phyloP scores from a whole-genome alignment of 2,329 filamentous ascomycete genomes.

The Diaporthe helianthi region DNA sequence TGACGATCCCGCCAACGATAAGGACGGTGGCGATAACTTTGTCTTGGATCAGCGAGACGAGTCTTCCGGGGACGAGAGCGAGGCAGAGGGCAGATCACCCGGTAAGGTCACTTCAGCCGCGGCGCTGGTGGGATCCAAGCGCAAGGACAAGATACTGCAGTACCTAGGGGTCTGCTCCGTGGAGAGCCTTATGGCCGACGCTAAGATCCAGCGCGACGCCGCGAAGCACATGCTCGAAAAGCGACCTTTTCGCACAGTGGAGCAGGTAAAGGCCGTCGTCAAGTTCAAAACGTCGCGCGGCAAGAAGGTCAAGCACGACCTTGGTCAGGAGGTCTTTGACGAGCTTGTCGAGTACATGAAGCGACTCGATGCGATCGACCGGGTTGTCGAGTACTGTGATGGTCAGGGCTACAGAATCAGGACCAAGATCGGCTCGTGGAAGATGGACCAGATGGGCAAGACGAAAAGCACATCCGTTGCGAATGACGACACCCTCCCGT shows the following conservation, averaged over 20 bases:
- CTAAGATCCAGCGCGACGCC: slow-evolving; percentile 73
- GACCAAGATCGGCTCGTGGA: slow-evolving; percentile 54
- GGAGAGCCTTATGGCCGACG: slow-evolving; percentile 82
- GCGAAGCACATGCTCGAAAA: slow-evolving; percentile 74
- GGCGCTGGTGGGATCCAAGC: slow-evolving; percentile 41
- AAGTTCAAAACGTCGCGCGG: slow-evolving; percentile 54
- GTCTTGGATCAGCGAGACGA: slow-evolving; percentile 33
- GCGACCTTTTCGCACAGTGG: slow-evolving; percentile 75
- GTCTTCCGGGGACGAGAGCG: slow-evolving; percentile 50
- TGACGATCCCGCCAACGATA: slow-evolving; percentile 24
- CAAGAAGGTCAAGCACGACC: slow-evolving; percentile 55
- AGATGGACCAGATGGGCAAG: slow-evolving; percentile 55
- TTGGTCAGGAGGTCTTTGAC: slow-evolving; percentile 61
- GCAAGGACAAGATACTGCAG: slow-evolving; percentile 64
- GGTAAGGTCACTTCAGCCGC: slow-evolving; percentile 31
- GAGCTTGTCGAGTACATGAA: slow-evolving; percentile 74
- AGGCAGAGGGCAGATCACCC: slow-evolving; percentile 43
- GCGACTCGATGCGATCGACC: slow-evolving; percentile 83
- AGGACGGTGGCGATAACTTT: slow-evolving; percentile 29
- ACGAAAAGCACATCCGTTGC: slow-evolving; percentile 42
- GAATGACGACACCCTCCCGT: slow-evolving; percentile 50
- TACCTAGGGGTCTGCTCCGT: slow-evolving; percentile 84
- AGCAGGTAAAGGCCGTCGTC: slow-evolving; percentile 64
- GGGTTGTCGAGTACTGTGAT: slow-evolving; percentile 80
- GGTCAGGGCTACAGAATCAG: slow-evolving; percentile 67